Conservation (phyloP, 495 filamentous ascomycete species). For the Neurospora pannonica region DNA sequence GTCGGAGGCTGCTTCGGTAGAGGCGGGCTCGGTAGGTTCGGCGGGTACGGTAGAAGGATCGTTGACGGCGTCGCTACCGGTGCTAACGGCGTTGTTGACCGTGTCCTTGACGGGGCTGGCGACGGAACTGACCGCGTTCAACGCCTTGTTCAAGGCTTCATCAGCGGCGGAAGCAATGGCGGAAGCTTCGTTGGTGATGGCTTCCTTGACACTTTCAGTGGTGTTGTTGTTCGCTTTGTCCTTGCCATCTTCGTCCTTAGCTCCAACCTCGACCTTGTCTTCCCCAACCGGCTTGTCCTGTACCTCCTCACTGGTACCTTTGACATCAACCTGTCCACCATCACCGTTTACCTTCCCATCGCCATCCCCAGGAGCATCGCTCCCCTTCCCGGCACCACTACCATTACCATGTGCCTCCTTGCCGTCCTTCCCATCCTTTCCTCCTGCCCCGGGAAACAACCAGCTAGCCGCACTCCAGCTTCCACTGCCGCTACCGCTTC, state of each 20-base stretch:
- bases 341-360: not conserved
- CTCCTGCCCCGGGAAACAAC: not conserved
- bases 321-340: not conserved
- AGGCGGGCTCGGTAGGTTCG: not conserved
- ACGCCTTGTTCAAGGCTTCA: not conserved
- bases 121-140: not conserved
- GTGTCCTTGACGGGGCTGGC: not conserved
- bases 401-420: not conserved
- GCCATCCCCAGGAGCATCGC: not conserved
- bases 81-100: not conserved
- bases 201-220: not conserved
- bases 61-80: not conserved
- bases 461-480: not conserved
- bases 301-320: not conserved
- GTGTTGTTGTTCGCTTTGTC: not conserved
- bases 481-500: not conserved
- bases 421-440: not conserved
- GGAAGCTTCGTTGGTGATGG: not conserved
- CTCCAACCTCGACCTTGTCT: not conserved
- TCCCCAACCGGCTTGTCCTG: not conserved
- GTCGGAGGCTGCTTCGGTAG: not conserved
- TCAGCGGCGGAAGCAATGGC: not conserved
- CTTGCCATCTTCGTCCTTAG: not conserved
- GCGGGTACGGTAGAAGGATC: not conserved
- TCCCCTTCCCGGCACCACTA: not conserved